Evolutionary conservation across 2,329 filamentous ascomycete species (phyloP), one percentile per base, ranked within the genome.

Genomic region (Fusarium xylarioides): DNA sequence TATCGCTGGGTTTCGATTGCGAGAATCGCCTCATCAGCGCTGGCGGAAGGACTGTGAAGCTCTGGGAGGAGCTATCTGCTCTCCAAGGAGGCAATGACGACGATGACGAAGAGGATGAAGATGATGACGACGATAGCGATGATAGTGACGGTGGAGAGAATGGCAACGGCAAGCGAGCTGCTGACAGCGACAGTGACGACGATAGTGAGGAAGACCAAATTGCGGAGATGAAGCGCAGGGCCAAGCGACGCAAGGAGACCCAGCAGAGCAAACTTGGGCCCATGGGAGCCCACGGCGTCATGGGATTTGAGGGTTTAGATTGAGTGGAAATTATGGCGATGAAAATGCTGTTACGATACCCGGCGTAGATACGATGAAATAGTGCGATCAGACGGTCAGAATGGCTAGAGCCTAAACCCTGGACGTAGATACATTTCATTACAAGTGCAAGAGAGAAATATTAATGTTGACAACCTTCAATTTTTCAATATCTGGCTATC

Each of bases 21-120:
- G 90, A 91, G 57, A 93, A 95, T 50, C 88, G 96, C 50, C 90
- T 99, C 86, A 94, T 99, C 75, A 97, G 91, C 77, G 95, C 94
- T 16, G 96, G 96, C 60, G 96, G 96, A 1, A 89, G 88, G 75
- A 91, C 91, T 1, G 89, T 99, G 71, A 98, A 98, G 82, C 91
- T 98, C 4, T 99, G 96, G 96, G 90, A 96, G 92, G 90, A 96
- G 79, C 89, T 91, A 68, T 85, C 88, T n/a, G 85, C 85, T 64
- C 80, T 86, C 6, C 86, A 88, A 28, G 85, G 84, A 4, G 77
- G 80, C 35, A 76, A 76, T 7, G 77, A 81, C 28, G 42, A 28
- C 2, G 76, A 76, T 3, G 86, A 86, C 1, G 76, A 76, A 7
- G 77, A 81, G 30, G 44, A 37, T 10, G 76, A 75, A 3, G 86